These are phyloP conservation scores for Omphalotus olearius DNA, from an alignment of 1,284 basidiomycete species.

Conservation along the genomic window DNA sequence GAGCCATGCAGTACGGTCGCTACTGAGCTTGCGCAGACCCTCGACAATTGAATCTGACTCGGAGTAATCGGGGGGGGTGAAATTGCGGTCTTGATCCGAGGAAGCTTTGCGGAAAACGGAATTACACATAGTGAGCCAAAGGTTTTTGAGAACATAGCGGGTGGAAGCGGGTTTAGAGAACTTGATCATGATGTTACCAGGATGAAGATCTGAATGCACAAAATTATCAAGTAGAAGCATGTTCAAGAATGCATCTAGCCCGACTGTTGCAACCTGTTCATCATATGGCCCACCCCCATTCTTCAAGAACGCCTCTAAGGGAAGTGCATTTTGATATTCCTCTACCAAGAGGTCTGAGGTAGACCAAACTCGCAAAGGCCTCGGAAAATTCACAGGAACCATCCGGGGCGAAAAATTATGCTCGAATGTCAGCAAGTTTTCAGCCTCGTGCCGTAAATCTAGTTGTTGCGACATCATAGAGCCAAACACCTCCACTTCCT, in stretches of 20 bases:
- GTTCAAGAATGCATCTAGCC: conserved; percentile 96
- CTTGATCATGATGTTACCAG: conserved; percentile 97
- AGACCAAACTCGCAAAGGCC: conserved; percentile 79
- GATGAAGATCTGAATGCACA: conserved; percentile 92
- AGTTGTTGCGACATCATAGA: conserved; percentile 98
- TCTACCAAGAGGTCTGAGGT: conserved; percentile 85
- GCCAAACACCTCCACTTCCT: conserved; percentile 94
- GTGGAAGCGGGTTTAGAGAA: conserved; percentile 81
- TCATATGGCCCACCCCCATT: conserved; percentile 93
- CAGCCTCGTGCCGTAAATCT: conserved; percentile 87
- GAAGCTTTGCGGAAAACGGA: conserved; percentile 37
- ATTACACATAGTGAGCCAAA: conserved; percentile 38
- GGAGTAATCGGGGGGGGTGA: conserved; percentile 29
- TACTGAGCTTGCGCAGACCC: conserved; percentile 52
- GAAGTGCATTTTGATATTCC: conserved; percentile 91
- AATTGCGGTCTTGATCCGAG: conserved; percentile 28
- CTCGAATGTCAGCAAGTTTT: conserved; percentile 86
- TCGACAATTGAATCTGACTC: conserved; percentile 70
- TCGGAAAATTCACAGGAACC: conserved; percentile 85
- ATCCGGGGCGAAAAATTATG: conserved; percentile 79
- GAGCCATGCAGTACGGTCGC: conserved; percentile 68
- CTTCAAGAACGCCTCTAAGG: conserved; percentile 83
- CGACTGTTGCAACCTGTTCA: conserved; percentile 86
- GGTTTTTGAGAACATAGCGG: conserved; percentile 51
- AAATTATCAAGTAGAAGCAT: conserved; percentile 99